Evolutionary conservation across 257 asterid genomes (phyloP), one percentile per base, ranked within the genome.

Genomic region (Solanum pinnatisectum): DNA sequence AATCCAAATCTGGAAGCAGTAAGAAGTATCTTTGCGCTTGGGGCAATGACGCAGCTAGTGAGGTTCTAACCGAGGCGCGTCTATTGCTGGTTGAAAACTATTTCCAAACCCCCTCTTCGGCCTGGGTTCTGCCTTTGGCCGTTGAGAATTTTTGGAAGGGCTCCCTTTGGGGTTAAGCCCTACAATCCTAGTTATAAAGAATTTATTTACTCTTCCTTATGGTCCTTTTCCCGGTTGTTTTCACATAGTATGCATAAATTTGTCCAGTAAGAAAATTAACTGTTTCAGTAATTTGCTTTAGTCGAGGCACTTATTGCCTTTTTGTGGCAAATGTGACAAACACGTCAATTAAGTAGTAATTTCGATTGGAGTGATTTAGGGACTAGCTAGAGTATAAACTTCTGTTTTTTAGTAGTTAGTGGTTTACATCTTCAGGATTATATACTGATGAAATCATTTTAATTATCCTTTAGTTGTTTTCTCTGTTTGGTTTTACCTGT

Each of bases 41-140:
- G 90, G 88, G 91, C 88, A 90, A 84, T 88, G 88, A 90, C 91
- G 89, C 91, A 90, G 91, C 90, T 90, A 59, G 73, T 90, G 92
- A 88, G 92, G 92, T 84, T 23, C 77, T 88, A 90, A 90, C 92
- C 87, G 91, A 88, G 89, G 91, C 92, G 88, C 87, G 87, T 88
- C 89, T 71, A 88, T 90, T 90, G 92, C 92, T 90, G 89, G 89
- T 90, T 90, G 91, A 88, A 88, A 88, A 90, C 90, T 88, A 90
- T 88, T 88, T 86, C 89, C 90, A 87, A 87, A 87, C 82, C 87
- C 88, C 92, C 90, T 87, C 88, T 72, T 72, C 36, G 74, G 91
- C 63, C 87, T 82, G 12, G 91, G 92, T 25, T 85, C 4, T 9
- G 8, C 92, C 42, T 12, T 22, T 22, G 65, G 27, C 84, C 9